These are phyloP conservation scores for Samsoniella hepiali DNA, from an alignment of 2,329 filamentous ascomycete species.

Conservation along the genomic window DNA sequence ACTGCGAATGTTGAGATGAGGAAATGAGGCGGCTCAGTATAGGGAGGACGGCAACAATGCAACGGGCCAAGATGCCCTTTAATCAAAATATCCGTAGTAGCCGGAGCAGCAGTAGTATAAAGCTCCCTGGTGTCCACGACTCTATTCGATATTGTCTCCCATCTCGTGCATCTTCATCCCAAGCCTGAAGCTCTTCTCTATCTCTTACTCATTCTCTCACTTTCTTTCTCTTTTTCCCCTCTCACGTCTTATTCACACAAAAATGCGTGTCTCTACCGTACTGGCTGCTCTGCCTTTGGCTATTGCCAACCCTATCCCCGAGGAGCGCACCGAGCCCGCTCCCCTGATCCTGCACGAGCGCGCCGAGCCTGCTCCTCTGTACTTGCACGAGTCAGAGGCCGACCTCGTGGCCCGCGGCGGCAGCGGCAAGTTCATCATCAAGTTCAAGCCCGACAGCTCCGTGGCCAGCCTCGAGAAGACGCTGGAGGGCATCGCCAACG, in stretches of 20 bases:
- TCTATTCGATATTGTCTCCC: background rate
- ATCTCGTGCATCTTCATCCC: background rate
- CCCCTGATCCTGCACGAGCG: conserved; percentile 4
- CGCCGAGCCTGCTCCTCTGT: background rate
- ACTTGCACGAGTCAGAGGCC: conserved; percentile 1
- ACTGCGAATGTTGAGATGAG: background rate
- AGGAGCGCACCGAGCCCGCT: background rate
- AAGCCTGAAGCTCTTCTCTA: background rate
- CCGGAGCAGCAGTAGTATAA: background rate
- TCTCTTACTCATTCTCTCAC: background rate
- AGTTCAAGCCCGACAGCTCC: conserved; percentile 14
- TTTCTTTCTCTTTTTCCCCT: background rate
- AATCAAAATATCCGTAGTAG: background rate
- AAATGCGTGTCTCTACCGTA: conserved; percentile 9
- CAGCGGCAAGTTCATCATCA: conserved; percentile 17
- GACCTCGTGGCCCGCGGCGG: background rate
- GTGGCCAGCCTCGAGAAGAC: background rate
- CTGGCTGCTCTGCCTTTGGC: conserved; percentile 9
- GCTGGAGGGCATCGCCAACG: background rate
- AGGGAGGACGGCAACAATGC: background rate
- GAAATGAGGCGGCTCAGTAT: background rate
- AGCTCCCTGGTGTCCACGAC: background rate
- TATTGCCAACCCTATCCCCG: background rate
- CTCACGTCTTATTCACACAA: background rate
- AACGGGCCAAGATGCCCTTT: background rate